Evolutionary conservation across 2,329 filamentous ascomycete species (phyloP).

Genomic region (Dothistroma pini): DNA sequence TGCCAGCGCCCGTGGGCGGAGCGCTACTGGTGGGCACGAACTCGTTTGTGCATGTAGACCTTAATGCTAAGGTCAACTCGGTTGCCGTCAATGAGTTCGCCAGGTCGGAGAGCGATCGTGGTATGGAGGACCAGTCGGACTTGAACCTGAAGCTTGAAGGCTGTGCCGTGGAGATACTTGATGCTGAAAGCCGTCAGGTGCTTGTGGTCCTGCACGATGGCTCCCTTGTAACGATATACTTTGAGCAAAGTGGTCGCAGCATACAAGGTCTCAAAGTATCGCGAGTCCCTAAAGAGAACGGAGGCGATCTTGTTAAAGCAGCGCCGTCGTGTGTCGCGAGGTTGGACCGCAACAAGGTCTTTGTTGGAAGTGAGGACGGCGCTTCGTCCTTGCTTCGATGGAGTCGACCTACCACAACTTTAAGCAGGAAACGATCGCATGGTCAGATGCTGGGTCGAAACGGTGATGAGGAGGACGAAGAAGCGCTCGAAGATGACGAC

Average conservation of each 20-base stretch:
- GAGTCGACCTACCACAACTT: slow-evolving; percentile 59
- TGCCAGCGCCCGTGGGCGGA: slow-evolving; percentile 84
- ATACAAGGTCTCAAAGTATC: slow-evolving; percentile 81
- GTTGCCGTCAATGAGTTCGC: slow-evolving; percentile 91
- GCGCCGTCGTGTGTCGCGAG: slow-evolving; percentile 66
- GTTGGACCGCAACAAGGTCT: slow-evolving; percentile 66
- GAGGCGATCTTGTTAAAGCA: slow-evolving; percentile 59
- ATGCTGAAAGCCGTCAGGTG: slow-evolving; percentile 73
- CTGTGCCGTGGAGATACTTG: slow-evolving; percentile 72
- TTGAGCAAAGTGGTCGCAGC: slow-evolving; percentile 84
- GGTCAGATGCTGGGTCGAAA: slow-evolving; percentile 55
- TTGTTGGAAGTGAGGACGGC: slow-evolving; percentile 78
- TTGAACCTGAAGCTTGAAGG: slow-evolving; percentile 77
- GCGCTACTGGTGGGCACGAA: slow-evolving; percentile 83
- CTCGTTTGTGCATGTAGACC: slow-evolving; percentile 91
- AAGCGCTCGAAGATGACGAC: slow-evolving; percentile 53
- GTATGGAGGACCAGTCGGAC: slow-evolving; percentile 79
- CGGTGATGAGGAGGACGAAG: slow-evolving; percentile 52
- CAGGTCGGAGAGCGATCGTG: slow-evolving; percentile 75
- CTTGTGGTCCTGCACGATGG: slow-evolving; percentile 78
- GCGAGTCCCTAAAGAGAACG: slow-evolving; percentile 58
- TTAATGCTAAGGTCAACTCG: slow-evolving; percentile 88
- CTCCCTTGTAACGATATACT: slow-evolving; percentile 68
- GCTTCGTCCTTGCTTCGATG: slow-evolving; percentile 82
- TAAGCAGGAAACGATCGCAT: slow-evolving; percentile 61